phyloP scores from a whole-genome alignment of 495 filamentous ascomycete genomes.

The Daldinia caldariorum region DNA sequence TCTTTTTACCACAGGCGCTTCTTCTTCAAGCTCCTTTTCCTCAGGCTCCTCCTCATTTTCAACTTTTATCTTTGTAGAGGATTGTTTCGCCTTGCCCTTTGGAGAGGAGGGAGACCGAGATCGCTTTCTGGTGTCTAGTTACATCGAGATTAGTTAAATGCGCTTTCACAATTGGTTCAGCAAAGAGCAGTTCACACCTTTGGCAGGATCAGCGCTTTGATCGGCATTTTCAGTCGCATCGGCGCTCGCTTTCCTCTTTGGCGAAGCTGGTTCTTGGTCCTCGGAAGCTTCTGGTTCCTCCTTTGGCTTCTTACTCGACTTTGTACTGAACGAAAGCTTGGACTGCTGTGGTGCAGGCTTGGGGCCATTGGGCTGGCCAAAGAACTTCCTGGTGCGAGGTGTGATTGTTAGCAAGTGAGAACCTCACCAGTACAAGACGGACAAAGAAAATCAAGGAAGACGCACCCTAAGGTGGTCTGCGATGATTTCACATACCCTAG shows the following conservation, averaged over 20 bases:
- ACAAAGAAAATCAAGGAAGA: conserved; percentile 39
- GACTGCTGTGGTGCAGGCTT: conserved; percentile 73
- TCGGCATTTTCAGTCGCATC: conserved; percentile 44
- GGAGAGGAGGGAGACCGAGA: conserved; percentile 42
- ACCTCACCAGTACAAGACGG: neutral
- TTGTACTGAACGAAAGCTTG: conserved; percentile 73
- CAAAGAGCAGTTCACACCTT: conserved; percentile 42
- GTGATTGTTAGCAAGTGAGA: conserved; percentile 18
- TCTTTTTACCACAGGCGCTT: conserved; percentile 65
- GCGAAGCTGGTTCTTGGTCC: conserved; percentile 28
- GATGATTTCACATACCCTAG: conserved; percentile 88
- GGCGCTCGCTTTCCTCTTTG: conserved; percentile 39
- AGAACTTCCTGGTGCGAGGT: conserved; percentile 69
- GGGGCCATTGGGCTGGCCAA: conserved; percentile 65
- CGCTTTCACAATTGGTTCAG: neutral
- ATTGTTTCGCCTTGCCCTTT: conserved; percentile 30
- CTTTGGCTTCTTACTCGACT: conserved; percentile 52
- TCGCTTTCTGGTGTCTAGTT: conserved; percentile 57
- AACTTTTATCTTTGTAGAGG: conserved; percentile 40
- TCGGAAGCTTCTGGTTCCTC: conserved; percentile 45
- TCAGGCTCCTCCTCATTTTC: conserved; percentile 48
- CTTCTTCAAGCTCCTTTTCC: conserved; percentile 55
- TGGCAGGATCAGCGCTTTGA: conserved; percentile 33
- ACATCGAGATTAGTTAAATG: conserved; percentile 10
- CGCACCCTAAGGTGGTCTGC: conserved; percentile 87